Conservation (phyloP, 2,329 filamentous ascomycete genomes). For the Chaetomium globosum region DNA sequence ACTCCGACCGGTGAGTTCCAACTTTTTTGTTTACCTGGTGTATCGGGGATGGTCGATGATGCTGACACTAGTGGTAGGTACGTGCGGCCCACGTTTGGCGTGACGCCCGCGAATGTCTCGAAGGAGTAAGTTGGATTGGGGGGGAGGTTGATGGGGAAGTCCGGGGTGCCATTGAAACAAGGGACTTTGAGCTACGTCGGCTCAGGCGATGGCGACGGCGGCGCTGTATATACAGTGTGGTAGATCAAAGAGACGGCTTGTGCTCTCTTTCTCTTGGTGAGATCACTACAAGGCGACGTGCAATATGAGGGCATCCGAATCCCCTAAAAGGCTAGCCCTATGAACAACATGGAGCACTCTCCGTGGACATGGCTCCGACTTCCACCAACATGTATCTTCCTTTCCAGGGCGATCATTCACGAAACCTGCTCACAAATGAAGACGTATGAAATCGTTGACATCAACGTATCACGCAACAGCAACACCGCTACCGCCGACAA, state of each 20-base stretch:
- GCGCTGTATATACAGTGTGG: constrained; percentile 3
- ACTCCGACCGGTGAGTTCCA: constrained; percentile 75
- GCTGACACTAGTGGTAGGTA: constrained; percentile 16
- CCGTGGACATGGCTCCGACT: too few relatives aligned
- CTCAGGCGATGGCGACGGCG: not conserved
- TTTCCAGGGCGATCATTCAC: too few relatives aligned
- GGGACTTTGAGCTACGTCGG: too few relatives aligned
- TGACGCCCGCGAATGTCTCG: constrained; percentile 65
- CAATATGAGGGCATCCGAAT: not conserved
- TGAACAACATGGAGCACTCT: too few relatives aligned
- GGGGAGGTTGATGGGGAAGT: not conserved
- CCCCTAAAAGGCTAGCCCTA: too few relatives aligned
- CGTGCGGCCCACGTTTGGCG: constrained; percentile 76
- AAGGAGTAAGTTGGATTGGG: constrained; percentile 44
- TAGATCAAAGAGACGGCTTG: not conserved
- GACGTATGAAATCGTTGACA: not conserved
- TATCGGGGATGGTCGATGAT: not conserved
- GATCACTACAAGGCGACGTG: not conserved
- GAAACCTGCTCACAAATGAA: not conserved
- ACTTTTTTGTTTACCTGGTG: not conserved
- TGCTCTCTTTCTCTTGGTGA: not conserved
- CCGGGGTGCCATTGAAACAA: not conserved
- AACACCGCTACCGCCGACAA: not conserved
- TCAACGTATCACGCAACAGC: not conserved
- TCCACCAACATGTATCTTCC: too few relatives aligned